Percentiles rank a stretch among this genome's conserved stretches.
phyloP scores from a whole-genome alignment of 106 monocot species.

The Dendrobium catenatum region DNA sequence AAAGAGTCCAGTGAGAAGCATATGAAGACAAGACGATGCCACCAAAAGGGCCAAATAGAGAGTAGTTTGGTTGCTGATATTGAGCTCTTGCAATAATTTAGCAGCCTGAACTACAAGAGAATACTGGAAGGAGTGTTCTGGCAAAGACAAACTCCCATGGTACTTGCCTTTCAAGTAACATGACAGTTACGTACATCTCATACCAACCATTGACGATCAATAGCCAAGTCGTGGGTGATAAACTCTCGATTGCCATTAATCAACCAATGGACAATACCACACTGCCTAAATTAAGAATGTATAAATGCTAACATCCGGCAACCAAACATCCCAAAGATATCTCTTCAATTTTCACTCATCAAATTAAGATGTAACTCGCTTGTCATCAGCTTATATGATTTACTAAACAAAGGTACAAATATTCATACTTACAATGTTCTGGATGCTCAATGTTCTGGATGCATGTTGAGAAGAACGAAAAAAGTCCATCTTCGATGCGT shows the following conservation, averaged over 20 bases:
- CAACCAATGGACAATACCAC: conserved; percentile 3
- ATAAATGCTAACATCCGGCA: conserved; percentile 4
- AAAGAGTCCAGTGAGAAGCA: conserved; percentile 2
- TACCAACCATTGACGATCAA: conserved; percentile 7
- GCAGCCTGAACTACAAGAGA: conserved; percentile 1
- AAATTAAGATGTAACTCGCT: neutral
- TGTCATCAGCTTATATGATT: conserved; percentile 1
- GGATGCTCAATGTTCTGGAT: neutral
- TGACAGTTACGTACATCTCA: conserved; percentile 1
- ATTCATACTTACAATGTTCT: conserved; percentile 7
- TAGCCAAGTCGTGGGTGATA: conserved; percentile 3
- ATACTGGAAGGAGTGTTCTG: neutral
- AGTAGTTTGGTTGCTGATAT: conserved; percentile 11
- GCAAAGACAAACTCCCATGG: conserved; percentile 7
- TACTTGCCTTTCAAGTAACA: conserved; percentile 8
- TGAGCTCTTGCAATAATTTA: neutral
- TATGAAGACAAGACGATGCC: neutral
- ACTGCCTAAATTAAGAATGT: neutral
- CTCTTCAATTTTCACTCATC: neutral
- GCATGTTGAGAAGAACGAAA: conserved; percentile 1
- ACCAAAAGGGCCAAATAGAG: neutral
- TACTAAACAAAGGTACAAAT: conserved; percentile 4
- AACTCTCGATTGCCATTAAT: conserved; percentile 3
- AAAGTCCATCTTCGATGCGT: neutral
- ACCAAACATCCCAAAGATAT: conserved; percentile 4